Conservation (phyloP, 768 basidiomycete species). For the Roridomyces roridus region DNA sequence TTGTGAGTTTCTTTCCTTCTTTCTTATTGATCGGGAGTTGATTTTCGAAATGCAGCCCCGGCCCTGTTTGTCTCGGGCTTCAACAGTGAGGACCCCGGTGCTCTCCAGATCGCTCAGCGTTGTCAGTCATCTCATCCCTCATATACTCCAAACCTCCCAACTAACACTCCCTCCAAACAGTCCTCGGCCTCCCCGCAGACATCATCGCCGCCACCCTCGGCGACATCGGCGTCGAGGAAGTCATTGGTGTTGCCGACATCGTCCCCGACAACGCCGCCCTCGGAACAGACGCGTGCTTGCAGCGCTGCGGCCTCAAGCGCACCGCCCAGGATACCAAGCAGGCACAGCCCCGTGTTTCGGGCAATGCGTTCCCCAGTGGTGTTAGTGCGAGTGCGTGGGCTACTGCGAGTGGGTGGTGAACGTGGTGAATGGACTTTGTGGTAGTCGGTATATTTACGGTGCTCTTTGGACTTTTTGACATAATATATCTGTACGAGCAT, state of each 20-base stretch:
- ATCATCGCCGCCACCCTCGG: conserved; percentile 20
- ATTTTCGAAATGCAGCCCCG: conserved; percentile 15
- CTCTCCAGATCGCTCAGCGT: conserved; percentile 20
- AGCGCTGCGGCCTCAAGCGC: conserved; percentile 23
- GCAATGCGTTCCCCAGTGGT: conserved; percentile 17
- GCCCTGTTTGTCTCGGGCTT: conserved; percentile 21
- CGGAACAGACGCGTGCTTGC: conserved; percentile 19
- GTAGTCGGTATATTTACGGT: no score
- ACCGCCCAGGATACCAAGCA: conserved; percentile 12
- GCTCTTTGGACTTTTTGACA: no score
- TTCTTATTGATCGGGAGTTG: conserved; percentile 25
- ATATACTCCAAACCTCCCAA: no score
- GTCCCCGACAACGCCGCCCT: conserved; percentile 19
- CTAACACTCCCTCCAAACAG: not conserved
- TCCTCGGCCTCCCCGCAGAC: conserved; percentile 22
- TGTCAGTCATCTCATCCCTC: conserved; percentile 10
- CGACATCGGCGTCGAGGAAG: conserved; percentile 18
- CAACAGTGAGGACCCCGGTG: conserved; percentile 21
- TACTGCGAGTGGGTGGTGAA: no score
- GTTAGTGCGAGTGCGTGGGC: not conserved
- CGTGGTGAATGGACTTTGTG: no score
- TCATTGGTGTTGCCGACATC: conserved; percentile 10
- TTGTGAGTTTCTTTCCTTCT: not conserved
- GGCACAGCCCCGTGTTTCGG: conserved; percentile 11
- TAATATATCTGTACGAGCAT: no score